Base-by-base conservation (phyloP, 2,329 filamentous ascomycete genomes). In the Aspergillus felis region DNA sequence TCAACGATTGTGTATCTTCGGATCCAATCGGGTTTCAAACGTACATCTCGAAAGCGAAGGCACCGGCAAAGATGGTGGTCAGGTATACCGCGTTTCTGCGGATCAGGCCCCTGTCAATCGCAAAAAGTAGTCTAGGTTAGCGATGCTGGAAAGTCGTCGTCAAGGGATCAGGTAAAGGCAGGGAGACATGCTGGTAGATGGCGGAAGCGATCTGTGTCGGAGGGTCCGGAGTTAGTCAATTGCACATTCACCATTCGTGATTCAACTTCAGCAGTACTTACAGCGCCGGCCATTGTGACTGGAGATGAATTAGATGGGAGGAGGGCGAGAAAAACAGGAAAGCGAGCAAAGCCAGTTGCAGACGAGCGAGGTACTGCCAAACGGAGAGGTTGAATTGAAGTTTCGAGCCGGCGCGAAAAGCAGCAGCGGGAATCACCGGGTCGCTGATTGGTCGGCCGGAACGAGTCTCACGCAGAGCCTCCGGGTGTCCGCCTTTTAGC, bases 31-130 rank as follows among this genome's bases (percentile, higher is more conserved):
- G 61, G 54, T 50, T 49, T 27, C 44, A 12, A 28, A 79, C 90
- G 74, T 86, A 99, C 94, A 99, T 84, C 82, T 97, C 91, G 74
- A 96, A 92, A 64, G 84, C 90, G 74, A 99, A 99, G 66, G 92
- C 93, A 66, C 86, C 84, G 67, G 81, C 84, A 76, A 99, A 99
- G 74, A 99, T 90, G 64, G 87, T 84, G 66, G 86, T 88, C 70
- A 99, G 82, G 86, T 96, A 96, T 75, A 89, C 82, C 70, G 84
- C 88, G 83, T 99, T 99, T 75, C 84, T 87, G 78, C 89, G 87
- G 83, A 97, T 88, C 67, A 97, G 71, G 72, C 86, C 78, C 82
- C 94, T 97, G 72, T 61, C 63, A 4, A 53, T 47, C 22, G 38
- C 24, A 17, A 6, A 29, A 24, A 59, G 35, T 44, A 28, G 22